Evolutionary conservation across 192 early-diverging fungal species (phyloP), one percentile per base, ranked within the genome.

Genomic region (Endogone sp.): DNA sequence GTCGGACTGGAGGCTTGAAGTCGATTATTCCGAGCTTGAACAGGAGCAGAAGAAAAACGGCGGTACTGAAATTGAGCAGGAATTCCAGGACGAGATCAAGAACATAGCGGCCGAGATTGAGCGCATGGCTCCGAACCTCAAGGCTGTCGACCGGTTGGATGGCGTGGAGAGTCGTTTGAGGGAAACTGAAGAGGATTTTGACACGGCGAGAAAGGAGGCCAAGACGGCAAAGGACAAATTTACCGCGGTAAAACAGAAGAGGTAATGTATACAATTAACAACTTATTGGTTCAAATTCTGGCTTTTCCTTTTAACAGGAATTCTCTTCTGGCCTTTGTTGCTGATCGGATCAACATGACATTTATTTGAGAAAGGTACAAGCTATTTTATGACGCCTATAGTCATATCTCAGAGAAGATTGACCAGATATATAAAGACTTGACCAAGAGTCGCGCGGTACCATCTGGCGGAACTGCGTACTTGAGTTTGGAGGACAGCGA

Each of bases 401-500:
- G 79, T 63, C 95, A 99, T 70, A 90, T 99, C 66, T 84, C 91
- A 24, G 91, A 91, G 44, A 88, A 89, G 23, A 99, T 99, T 82
- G 95, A 98, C 79, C 85, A 85, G 61, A 90, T 98, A 24, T 99
- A 99, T 83, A 98, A 98, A 76, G 93, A 96, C 30, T 82, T 99
- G 27, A 99, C 98, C 6, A 87, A 83, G 67, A 94, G 90, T 30
- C 76, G 84, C 26, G 86, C 87, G 23, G 96, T 98, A 75, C 93
- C 96, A 4, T 72, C 93, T 63, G 98, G 98, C 9, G 98, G 98
- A 21, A 95, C 92, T 0, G 98, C 98, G 0, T 97, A 98, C 62
- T 75, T 99, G 72, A 93, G 86, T 4, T 76, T 98, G 60, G 96
- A 98, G 75, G 93, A 95, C 60, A 89, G 87, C 23, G 95, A 98